These are phyloP conservation scores for Colletotrichum truncatum DNA, from an alignment of 2,329 filamentous ascomycete species.

Conservation along the genomic window DNA sequence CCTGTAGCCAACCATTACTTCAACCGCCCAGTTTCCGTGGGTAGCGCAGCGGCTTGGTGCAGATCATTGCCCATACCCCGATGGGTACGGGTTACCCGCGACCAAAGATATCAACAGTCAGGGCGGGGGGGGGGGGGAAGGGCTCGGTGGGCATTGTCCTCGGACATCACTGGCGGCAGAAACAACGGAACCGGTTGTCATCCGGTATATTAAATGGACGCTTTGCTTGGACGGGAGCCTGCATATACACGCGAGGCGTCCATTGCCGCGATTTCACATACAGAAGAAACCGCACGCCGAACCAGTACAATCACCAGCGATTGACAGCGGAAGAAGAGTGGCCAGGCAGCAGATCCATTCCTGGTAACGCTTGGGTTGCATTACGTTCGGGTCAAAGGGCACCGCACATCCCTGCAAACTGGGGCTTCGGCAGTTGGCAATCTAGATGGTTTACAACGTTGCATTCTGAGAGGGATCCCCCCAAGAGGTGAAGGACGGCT, in stretches of 20 bases:
- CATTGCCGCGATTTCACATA: no score
- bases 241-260: no score
- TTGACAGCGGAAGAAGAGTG: neutral
- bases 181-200: no score
- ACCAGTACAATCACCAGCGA: neutral
- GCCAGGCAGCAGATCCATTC: neutral
- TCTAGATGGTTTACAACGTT: neutral
- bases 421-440: neutral
- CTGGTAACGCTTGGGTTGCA: neutral
- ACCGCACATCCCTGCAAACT: conserved; percentile 11
- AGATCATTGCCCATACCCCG: conserved; percentile 27
- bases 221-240: no score
- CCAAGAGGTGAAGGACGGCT: no score
- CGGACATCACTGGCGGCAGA: no score
- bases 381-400: neutral
- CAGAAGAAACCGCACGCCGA: no score
- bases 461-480: no score
- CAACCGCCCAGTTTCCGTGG: conserved; percentile 5
- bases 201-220: no score
- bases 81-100: neutral
- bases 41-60: conserved; percentile 24
- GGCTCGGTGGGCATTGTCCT: neutral
- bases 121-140: neutral
- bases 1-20: conserved; percentile 8
- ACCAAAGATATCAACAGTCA: neutral